Evolutionary conservation across 2,329 filamentous ascomycete species (phyloP), one percentile per base, ranked within the genome.

Genomic region (Aphanoascus verrucosus): DNA sequence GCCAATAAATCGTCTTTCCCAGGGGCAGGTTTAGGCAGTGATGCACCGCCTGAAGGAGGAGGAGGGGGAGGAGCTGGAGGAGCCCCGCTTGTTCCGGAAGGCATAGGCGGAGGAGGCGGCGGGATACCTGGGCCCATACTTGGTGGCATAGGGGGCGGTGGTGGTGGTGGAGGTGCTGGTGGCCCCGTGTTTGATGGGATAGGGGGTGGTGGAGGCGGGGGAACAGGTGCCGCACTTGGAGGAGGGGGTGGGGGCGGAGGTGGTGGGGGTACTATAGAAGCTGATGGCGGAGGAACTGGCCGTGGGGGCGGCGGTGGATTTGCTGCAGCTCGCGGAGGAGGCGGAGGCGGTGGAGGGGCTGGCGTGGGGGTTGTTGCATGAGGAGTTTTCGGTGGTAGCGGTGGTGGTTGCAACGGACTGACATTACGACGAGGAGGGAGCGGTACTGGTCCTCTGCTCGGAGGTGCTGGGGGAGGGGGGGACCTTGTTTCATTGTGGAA

Each of bases 391-490:
- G 76, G 75, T 48, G 77, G 74, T 37, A 75, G 71, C 53, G 59
- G 47, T 32, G 64, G 58, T 9, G 64, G 62, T 58, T 74, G 74
- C 1, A 72, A 71, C 45, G 76, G 75, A 57, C 70, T 69, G 14
- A 65, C 66, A 50, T 73, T 72, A 49, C 78, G 72, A 46, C 77
- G 77, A 23, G 80, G 85, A 8, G 86, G 85, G 32, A 86, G 86
- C 57, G 88, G 87, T 15, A 84, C 81, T 37, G 83, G 75, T 31
- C 80, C 81, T 59, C 86, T 82, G 65, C 77, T 82, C 37, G 86
- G 86, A 20, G 87, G 84, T 48, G 85, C 83, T n/a, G 87, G 86
- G 38, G 86, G 84, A 42, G 76, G 77, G 2, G 77, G 73, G 32
- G 80, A 73, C 57, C 73, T 80, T 57, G 80, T 72, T 62, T 84